These are phyloP conservation scores for Uronychia binucleata DNA, from an alignment of 73 alveolate genomes.

Conservation along the genomic window DNA sequence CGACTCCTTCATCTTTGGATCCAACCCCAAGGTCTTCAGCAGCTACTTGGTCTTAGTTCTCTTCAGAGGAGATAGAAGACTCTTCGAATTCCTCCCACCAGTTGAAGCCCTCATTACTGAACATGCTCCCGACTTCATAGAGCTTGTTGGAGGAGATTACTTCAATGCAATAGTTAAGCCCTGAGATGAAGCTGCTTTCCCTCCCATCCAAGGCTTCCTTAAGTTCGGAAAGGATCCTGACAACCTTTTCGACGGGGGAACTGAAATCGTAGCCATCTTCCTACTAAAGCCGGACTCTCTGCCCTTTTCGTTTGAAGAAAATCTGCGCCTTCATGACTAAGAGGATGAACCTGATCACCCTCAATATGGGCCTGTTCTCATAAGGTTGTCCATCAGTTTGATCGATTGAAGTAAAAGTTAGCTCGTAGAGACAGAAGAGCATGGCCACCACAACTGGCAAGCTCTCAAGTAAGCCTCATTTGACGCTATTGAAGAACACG, in stretches of 20 bases:
- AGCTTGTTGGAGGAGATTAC: background rate
- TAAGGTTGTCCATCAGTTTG: background rate
- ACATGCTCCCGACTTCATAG: conserved; percentile 6
- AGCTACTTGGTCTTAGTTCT: too few relatives aligned
- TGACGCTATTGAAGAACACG: background rate
- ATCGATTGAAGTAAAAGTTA: background rate
- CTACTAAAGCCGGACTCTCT: background rate
- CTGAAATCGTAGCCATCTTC: background rate
- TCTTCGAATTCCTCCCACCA: background rate
- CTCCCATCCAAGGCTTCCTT: background rate
- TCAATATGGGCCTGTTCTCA: background rate
- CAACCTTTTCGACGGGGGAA: conserved; percentile 6
- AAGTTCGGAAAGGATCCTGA: background rate
- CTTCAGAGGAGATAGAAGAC: background rate
- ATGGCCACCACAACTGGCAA: background rate
- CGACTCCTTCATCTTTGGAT: too few relatives aligned
- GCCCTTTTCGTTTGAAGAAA: background rate
- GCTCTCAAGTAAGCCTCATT: background rate
- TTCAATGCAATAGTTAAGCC: conserved; percentile 3
- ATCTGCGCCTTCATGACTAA: background rate
- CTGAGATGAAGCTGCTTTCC: background rate
- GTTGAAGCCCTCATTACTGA: background rate
- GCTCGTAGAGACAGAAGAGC: background rate
- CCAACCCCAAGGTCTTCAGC: too few relatives aligned
- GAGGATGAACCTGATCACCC: background rate